Evolutionary conservation across 768 basidiomycete species (phyloP).

Genomic region (Termitomyces titanicus): DNA sequence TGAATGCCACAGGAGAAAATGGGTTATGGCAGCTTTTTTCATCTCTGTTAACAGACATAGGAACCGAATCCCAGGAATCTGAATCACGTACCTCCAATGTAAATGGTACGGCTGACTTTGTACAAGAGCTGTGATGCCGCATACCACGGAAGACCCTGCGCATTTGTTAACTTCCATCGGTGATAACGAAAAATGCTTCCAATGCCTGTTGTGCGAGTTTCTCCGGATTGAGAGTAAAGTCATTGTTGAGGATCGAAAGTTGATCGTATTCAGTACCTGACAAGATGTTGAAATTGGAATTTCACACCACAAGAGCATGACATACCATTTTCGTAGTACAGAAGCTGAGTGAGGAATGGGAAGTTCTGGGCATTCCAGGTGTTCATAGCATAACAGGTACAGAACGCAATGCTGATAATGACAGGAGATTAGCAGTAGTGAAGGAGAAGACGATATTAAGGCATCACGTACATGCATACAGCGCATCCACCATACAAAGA

Average conservation of each 20-base stretch:
- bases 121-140: slow-evolving; percentile 40
- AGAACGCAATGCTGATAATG: slow-evolving; percentile 36
- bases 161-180: background rate
- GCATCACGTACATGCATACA: slow-evolving; percentile 43
- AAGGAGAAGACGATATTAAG: too few relatives aligned
- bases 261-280: slow-evolving; percentile 43
- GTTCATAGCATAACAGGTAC: slow-evolving; percentile 42
- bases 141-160: slow-evolving; percentile 36
- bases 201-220: slow-evolving; percentile 31
- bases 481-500: slow-evolving; percentile 46
- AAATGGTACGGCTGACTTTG: slow-evolving; percentile 33
- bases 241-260: slow-evolving; percentile 44
- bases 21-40: slow-evolving; percentile 36
- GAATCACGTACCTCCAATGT: slow-evolving; percentile 29
- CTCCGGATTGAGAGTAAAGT: slow-evolving; percentile 43
- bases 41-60: background rate
- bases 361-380: slow-evolving; percentile 56
- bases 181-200: too few relatives aligned
- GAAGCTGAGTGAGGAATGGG: slow-evolving; percentile 52
- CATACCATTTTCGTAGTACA: slow-evolving; percentile 42
- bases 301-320: slow-evolving; percentile 11
- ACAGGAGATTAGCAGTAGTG: background rate
- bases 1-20: slow-evolving; percentile 47
- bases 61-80: background rate
- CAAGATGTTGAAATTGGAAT: too few relatives aligned